phyloP scores from a whole-genome alignment of 129 eudicot species.

The Artemisia argyi region DNA sequence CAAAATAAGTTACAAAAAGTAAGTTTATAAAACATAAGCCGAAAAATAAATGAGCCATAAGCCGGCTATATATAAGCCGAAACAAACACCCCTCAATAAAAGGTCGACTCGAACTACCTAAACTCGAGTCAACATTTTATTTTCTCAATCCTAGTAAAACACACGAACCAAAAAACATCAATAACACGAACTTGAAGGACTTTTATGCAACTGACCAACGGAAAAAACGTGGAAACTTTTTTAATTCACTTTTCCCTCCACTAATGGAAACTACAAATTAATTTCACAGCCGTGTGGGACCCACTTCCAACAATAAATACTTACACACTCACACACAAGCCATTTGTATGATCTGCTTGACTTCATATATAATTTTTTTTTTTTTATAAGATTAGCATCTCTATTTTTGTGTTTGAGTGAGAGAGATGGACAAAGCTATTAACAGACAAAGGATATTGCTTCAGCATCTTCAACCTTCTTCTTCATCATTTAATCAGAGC shows the following conservation, averaged over 20 bases:
- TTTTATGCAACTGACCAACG: background rate
- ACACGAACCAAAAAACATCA: background rate
- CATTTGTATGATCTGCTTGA: background rate
- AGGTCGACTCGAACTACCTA: too few species aligned
- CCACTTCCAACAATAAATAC: background rate
- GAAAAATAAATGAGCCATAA: too few species aligned
- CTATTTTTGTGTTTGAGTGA: constrained; percentile 5
- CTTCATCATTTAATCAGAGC: constrained; percentile 30
- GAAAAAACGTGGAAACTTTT: constrained; percentile 24
- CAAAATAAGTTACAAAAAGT: too few species aligned
- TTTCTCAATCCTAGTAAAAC: background rate
- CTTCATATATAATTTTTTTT: background rate
- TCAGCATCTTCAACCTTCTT: constrained; percentile 65
- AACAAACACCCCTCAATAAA: too few species aligned
- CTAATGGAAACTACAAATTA: constrained; percentile 9
- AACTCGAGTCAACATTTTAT: too few species aligned
- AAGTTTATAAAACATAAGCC: too few species aligned
- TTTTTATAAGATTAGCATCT: constrained; percentile 13
- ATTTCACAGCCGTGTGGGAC: constrained; percentile 15
- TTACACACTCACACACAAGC: background rate
- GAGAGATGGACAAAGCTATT: constrained; percentile 77
- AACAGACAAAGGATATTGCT: constrained; percentile 75
- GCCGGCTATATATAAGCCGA: too few species aligned
- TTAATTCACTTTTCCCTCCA: background rate
- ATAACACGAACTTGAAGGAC: constrained; percentile 4